These are phyloP conservation scores for Alternaria brassicicola DNA, from an alignment of 2,329 filamentous ascomycete species.

Conservation along the genomic window DNA sequence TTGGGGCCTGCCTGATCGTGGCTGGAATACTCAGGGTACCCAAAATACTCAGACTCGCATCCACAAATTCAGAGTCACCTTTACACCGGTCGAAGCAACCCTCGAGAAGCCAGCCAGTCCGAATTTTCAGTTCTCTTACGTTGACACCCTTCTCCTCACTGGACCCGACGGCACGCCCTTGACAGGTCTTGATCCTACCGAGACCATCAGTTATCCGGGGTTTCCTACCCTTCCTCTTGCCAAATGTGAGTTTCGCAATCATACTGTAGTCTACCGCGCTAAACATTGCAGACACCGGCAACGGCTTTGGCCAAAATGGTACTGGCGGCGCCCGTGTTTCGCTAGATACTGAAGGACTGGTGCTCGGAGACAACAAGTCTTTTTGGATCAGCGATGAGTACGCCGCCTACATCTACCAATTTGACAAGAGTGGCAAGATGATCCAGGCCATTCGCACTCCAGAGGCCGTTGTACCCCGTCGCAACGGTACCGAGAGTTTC, in stretches of 20 bases:
- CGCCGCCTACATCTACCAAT: slow-evolving; percentile 74
- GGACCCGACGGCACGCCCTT: slow-evolving; percentile 67
- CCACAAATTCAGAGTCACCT: slow-evolving; percentile 68
- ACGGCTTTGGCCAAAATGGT: slow-evolving; percentile 69
- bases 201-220: slow-evolving; percentile 56
- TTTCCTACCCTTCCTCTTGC: slow-evolving; percentile 68
- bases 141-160: slow-evolving; percentile 68
- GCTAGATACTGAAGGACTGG: slow-evolving; percentile 71
- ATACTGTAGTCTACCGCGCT: neutral
- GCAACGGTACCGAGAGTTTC: slow-evolving; percentile 67
- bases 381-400: slow-evolving; percentile 71
- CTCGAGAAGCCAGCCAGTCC: slow-evolving; percentile 60
- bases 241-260: slow-evolving; percentile 51
- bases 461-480: slow-evolving; percentile 66
- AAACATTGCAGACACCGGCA: slow-evolving; percentile 56
- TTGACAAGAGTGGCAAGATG: slow-evolving; percentile 64
- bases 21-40: slow-evolving; percentile 75
- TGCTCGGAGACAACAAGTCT: slow-evolving; percentile 62
- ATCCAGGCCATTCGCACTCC: slow-evolving; percentile 68
- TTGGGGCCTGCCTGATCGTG: slow-evolving; percentile 70
- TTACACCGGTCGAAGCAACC: slow-evolving; percentile 62
- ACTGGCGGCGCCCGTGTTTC: slow-evolving; percentile 64
- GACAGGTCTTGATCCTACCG: slow-evolving; percentile 49
- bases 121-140: slow-evolving; percentile 67
- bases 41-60: slow-evolving; percentile 71